Percentiles rank a stretch among this genome's conserved stretches.
phyloP scores from a whole-genome alignment of 345 rosid species.

The Citrus hindsii region DNA sequence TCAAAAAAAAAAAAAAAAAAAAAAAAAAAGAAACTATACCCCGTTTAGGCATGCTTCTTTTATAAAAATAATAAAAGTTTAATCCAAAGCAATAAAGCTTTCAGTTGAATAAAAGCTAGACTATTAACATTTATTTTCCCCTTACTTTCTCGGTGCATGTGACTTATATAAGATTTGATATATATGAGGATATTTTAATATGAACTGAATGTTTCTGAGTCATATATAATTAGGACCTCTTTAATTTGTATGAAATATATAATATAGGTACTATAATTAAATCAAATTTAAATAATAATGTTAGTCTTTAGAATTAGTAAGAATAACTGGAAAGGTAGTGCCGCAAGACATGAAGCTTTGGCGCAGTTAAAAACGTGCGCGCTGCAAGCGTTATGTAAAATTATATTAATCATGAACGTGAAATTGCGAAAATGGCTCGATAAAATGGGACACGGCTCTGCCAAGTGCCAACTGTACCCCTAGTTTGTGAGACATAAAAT shows the following conservation, averaged over 20 bases:
- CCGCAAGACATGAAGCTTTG: neutral
- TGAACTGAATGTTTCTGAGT: neutral
- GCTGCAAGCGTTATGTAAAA: no score
- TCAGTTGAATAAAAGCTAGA: accelerated
- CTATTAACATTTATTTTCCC: no score
- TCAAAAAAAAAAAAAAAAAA: no score
- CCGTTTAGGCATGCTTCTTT: neutral
- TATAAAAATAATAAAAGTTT: neutral
- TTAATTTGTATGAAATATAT: no score
- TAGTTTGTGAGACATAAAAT: no score
- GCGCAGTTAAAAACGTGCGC: constrained; percentile 12
- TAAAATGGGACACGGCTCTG: constrained; percentile 14
- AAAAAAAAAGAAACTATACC: neutral
- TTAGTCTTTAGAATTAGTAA: no score
- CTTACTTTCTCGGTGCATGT: no score
- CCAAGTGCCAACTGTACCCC: neutral
- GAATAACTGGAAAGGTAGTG: neutral
- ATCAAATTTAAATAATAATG: no score
- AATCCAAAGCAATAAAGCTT: no score
- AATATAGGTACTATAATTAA: no score
- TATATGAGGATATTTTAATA: neutral
- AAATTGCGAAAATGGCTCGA: constrained; percentile 4
- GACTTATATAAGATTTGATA: no score
- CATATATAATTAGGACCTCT: neutral
- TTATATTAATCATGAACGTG: neutral